Base-by-base conservation (phyloP, 768 basidiomycete genomes). In the Pisolithus sp. region DNA sequence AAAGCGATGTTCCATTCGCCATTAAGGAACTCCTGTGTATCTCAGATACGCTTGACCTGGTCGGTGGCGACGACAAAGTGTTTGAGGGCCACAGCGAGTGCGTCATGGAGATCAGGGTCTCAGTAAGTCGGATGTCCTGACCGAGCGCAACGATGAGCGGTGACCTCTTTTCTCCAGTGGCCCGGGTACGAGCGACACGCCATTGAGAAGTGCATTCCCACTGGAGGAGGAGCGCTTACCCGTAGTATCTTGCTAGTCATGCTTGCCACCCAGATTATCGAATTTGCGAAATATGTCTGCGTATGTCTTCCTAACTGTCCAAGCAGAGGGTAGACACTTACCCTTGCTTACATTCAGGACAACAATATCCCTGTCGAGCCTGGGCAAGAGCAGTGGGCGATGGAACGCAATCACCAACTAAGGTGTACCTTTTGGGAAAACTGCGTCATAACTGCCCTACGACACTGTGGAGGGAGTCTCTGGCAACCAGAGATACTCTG, bases 401-500 rank as follows among this genome's bases (percentile, higher is more conserved):
- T 77, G 63, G 63, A 31, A 44, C 54, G 31, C 57, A 49, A 38
- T 42, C 53, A 9, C 48, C 66, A 40, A 12, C 57, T 45, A 51
- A 30, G 20, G 30, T 46, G 48, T 60, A 64, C 18, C 28, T 64
- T 49, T 28, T 65, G 68, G 48, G 54, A 62, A 28, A 64, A 71
- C 37, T 59, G 75, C 8, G 58, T 72, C 44, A 67, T 79, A 53
- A 72, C 71, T 48, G 61, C 64, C 40, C 50, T 76, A 37, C 56
- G 68, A 9, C 75, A 76, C 51, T 61, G 66, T 46, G 70, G 67
- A 10, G 73, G 73, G n/a, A 65, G 69, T 28, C 61, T 61, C 34
- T 78, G 76, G 75, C 72, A 75, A 49, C 63, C 70, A 18, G 75
- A 74, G 50, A 55, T 77, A 28, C 73, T 73, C 68, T 62, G 59